These are phyloP conservation scores for Huiozyma sinensis DNA, from an alignment of 805 yeast genomes.

Conservation along the genomic window DNA sequence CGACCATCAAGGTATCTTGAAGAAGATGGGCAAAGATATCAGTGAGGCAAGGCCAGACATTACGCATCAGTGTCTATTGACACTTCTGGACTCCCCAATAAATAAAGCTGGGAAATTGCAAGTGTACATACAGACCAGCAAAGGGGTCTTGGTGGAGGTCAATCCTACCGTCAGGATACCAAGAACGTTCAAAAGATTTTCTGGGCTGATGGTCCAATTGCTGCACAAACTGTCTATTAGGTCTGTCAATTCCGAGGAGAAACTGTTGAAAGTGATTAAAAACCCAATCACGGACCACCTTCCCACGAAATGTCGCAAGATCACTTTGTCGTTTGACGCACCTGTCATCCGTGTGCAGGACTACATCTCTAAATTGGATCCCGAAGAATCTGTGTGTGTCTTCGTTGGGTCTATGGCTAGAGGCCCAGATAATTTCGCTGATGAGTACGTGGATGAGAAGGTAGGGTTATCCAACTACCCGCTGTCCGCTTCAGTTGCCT, in stretches of 20 bases:
- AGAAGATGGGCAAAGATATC: constrained; percentile 94
- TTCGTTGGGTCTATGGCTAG: constrained; percentile 99
- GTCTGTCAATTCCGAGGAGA: constrained; percentile 91
- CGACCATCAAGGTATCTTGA: constrained; percentile 91
- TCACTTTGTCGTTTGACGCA: constrained; percentile 89
- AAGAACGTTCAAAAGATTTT: constrained; percentile 93
- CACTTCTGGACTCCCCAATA: constrained; percentile 92
- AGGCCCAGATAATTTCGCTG: constrained; percentile 95
- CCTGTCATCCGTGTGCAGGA: constrained; percentile 81
- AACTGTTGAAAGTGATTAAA: constrained; percentile 84
- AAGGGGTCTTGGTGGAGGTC: constrained; percentile 90
- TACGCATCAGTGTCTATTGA: constrained; percentile 92
- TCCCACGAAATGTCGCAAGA: constrained; percentile 90
- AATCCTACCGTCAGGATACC: constrained; percentile 96
- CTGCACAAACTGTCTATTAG: constrained; percentile 87
- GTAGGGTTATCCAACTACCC: constrained; percentile 94
- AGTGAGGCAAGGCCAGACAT: constrained; percentile 99
- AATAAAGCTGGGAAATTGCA: constrained; percentile 95
- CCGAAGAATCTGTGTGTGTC: constrained; percentile 90
- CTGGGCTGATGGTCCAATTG: constrained; percentile 95
- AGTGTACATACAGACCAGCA: constrained; percentile 91
- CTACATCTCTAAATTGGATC: constrained; percentile 65
- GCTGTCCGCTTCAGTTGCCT: constrained; percentile 93
- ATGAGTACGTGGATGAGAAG: constrained; percentile 92
- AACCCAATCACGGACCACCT: constrained; percentile 95